phyloP scores from a whole-genome alignment of 148 eudicot genomes.

The Rhododendron williamsianum region DNA sequence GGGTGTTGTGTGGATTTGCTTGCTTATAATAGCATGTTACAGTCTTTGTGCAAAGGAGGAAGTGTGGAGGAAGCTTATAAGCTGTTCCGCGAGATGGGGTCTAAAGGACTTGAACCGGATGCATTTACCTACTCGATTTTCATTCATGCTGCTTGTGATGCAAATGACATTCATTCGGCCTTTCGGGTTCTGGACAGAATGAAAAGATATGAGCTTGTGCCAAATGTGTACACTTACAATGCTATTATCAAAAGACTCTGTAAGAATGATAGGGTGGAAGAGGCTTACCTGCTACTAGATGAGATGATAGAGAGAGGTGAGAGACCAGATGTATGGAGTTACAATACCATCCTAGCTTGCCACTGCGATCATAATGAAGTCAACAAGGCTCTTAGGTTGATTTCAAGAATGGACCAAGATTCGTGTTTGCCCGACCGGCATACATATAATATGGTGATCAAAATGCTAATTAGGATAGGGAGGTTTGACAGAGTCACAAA shows the following conservation, averaged over 20 bases:
- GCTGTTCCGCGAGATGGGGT: conserved; percentile 49
- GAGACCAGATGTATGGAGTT: conserved; percentile 66
- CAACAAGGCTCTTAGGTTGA: conserved; percentile 44
- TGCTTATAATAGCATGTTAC: conserved; percentile 68
- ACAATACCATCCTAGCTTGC: conserved; percentile 54
- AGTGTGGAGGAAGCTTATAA: conserved; percentile 55
- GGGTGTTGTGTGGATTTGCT: conserved; percentile 59
- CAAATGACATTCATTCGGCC: conserved; percentile 52
- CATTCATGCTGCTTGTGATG: conserved; percentile 59
- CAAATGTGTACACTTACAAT: conserved; percentile 74
- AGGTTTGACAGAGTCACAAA: conserved; percentile 58
- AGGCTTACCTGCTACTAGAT: conserved; percentile 55
- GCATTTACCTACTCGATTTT: conserved; percentile 72
- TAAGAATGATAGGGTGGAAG: conserved; percentile 49
- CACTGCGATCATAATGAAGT: conserved; percentile 73
- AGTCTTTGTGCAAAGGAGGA: conserved; percentile 64
- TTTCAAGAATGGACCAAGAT: conserved; percentile 55
- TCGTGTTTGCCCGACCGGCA: conserved; percentile 56
- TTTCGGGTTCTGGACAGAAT: conserved; percentile 69
- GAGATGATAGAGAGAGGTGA: conserved; percentile 56
- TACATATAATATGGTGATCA: conserved; percentile 74
- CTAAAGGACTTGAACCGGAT: conserved; percentile 56
- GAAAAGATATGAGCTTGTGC: conserved; percentile 60
- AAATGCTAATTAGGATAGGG: conserved; percentile 63
- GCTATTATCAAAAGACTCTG: conserved; percentile 57